Percentiles rank a stretch among this genome's conserved stretches.
phyloP scores from a whole-genome alignment of 2,329 filamentous ascomycete species.

The Beauveria sp. region DNA sequence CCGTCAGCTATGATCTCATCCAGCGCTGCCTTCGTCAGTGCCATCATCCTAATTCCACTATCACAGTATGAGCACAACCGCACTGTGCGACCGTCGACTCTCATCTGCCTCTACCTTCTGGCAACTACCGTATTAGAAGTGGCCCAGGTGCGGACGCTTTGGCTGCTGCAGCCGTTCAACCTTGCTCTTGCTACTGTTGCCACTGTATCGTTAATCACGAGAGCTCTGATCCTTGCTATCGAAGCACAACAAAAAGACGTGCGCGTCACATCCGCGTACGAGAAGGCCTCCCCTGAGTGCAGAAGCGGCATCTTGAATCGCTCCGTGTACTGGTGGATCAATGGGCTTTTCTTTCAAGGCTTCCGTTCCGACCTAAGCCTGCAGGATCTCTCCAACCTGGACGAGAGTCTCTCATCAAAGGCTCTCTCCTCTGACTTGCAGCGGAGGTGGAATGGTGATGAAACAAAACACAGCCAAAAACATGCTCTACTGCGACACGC shows the following conservation, averaged over 20 bases:
- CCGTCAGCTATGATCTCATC: background rate
- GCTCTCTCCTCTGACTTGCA: background rate
- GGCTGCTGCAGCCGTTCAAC: background rate
- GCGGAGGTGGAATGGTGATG: background rate
- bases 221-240: background rate
- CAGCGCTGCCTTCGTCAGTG: background rate
- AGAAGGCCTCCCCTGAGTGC: background rate
- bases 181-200: slow-evolving; percentile 4
- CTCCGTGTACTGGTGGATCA: slow-evolving; percentile 4
- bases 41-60: background rate
- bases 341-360: background rate
- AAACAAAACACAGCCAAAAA: background rate
- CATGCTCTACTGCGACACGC: background rate
- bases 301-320: background rate
- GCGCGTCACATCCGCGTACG: background rate
- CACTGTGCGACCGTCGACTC: background rate
- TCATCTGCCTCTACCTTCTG: slow-evolving; percentile 1
- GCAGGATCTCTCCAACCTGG: background rate
- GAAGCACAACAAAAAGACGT: background rate
- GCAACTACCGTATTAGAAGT: background rate
- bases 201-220: background rate
- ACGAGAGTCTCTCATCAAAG: background rate
- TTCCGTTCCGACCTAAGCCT: slow-evolving; percentile 1
- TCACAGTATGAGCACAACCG: slow-evolving; percentile 6
- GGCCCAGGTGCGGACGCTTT: slow-evolving; percentile 1